Percentiles rank a stretch among this genome's conserved stretches.
Evolutionary conservation across 345 rosid genomes (phyloP).

Genomic region (Camelina sativa): DNA sequence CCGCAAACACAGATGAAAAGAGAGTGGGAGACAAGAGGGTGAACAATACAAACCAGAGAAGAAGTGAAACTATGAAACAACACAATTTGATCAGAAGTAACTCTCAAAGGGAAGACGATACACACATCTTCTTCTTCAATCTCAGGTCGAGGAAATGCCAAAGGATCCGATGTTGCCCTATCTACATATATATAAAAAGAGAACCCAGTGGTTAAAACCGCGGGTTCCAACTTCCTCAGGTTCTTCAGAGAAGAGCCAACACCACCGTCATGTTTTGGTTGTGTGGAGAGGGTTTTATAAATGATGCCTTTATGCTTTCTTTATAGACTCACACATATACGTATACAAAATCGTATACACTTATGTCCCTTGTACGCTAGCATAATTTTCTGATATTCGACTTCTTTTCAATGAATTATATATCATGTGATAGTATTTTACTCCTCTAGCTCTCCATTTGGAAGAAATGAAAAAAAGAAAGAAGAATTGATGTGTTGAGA

Average conservation of each 20-base stretch:
- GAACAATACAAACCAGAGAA: constrained; percentile 22
- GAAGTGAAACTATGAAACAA: constrained; percentile 31
- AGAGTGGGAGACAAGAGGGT: constrained; percentile 19
- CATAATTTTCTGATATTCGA: constrained; percentile 7
- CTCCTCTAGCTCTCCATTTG: background rate
- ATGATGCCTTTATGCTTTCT: constrained; percentile 26
- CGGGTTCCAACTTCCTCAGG: constrained; percentile 26
- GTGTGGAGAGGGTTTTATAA: constrained; percentile 33
- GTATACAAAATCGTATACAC: no score
- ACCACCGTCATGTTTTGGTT: constrained; percentile 33
- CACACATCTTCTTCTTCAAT: constrained; percentile 31
- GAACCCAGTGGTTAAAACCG: constrained; percentile 2
- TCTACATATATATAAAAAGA: constrained; percentile 11
- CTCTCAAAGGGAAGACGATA: constrained; percentile 25
- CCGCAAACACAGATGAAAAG: constrained; percentile 16
- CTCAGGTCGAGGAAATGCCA: constrained; percentile 37
- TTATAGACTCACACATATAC: constrained; percentile 31
- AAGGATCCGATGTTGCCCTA: constrained; percentile 43
- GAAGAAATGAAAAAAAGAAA: background rate
- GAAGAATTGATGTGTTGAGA: constrained; percentile 6
- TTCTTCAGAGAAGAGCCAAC: constrained; percentile 40
- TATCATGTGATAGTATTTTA: constrained; percentile 12
- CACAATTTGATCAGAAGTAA: constrained; percentile 14
- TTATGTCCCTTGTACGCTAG: constrained; percentile 8
- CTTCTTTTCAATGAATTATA: background rate